Conservation (phyloP, 495 filamentous ascomycete species). For the Platismatia glauca region DNA sequence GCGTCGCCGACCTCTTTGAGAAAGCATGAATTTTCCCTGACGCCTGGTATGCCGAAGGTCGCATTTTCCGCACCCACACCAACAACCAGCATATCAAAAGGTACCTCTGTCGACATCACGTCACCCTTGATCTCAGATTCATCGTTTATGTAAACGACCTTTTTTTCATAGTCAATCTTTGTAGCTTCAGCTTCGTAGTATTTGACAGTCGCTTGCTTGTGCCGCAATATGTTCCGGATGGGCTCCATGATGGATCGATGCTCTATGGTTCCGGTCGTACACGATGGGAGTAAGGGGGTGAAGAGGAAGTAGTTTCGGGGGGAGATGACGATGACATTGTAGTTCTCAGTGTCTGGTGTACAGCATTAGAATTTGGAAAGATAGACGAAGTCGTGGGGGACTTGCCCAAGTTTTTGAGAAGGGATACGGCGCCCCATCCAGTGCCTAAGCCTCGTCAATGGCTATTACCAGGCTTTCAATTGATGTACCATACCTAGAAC, state of each 20-base stretch:
- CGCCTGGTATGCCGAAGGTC: slow-evolving; percentile 94
- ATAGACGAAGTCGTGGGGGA: not conserved
- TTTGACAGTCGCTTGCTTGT: slow-evolving; percentile 83
- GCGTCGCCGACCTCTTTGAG: slow-evolving; percentile 96
- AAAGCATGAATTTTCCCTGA: slow-evolving; percentile 93
- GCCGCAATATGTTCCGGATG: slow-evolving; percentile 83
- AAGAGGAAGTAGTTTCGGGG: slow-evolving; percentile 99
- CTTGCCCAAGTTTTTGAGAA: slow-evolving; percentile 61
- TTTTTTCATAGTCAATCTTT: slow-evolving; percentile 89
- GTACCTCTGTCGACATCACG: slow-evolving; percentile 72
- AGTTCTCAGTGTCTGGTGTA: slow-evolving; percentile 74
- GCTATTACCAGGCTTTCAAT: not conserved
- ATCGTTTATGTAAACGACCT: slow-evolving; percentile 79
- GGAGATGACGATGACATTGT: slow-evolving; percentile 92
- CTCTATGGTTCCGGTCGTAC: slow-evolving; percentile 94
- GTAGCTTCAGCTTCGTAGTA: slow-evolving; percentile 98
- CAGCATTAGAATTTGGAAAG: not conserved
- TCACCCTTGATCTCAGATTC: slow-evolving; percentile 89
- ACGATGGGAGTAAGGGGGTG: slow-evolving; percentile 92
- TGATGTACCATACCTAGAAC: slow-evolving; percentile 61
- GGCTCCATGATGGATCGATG: slow-evolving; percentile 99
- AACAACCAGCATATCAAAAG: slow-evolving; percentile 96
- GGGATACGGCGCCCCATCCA: slow-evolving; percentile 92
- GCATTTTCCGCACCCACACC: slow-evolving; percentile 97
- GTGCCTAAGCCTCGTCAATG: slow-evolving; percentile 50